Evolutionary conservation across 306 rosid species (phyloP), one percentile per base, ranked within the genome.

Genomic region (Trifolium pratense): DNA sequence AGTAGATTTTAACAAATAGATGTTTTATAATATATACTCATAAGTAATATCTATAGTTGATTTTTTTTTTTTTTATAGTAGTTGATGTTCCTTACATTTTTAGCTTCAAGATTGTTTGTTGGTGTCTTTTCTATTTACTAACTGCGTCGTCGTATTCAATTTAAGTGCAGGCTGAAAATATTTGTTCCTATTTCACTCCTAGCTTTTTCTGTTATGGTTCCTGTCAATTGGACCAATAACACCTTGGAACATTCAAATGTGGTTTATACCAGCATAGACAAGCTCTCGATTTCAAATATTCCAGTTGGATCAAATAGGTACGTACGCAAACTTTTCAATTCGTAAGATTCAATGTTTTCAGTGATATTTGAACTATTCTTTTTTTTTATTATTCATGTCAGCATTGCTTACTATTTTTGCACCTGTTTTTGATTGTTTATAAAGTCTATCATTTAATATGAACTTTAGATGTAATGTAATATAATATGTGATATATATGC

Each of bases 271-370:
- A 10, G 87, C 79, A 87, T 94, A 56, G 98, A 94, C 76, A 84
- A 89, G 90, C 97, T 94, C 73, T 94, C 98, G 3, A 89, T 94
- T 76, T 94, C 98, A 78, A 94, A 94, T 64, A 81, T 94, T 68
- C 95, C 97, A n/a, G 11, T 73, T 16, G 94, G 92, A 80, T 94
- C 99, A 42, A 48, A 48, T 58, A 89, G 99, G 99, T 91, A 84
- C 8, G 95, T 88, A 84, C 10, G 78, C 60, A 66, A 66, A 53
- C 15, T 62, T 29, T 71, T 71, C 55, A 7, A 9, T 46, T 66
- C 9, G 34, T 64, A 37, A 16, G 29, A 39, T 63, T 42, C 16
- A 4, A 12, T 43, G 15, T 43, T 43, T 43, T 36, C 39, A 36
- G 39, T 8, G 39, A 36, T 36, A 36, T 32, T 32, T 32, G 36